Conservation (phyloP, 2,329 filamentous ascomycete genomes). For the Xylaria sp. region DNA sequence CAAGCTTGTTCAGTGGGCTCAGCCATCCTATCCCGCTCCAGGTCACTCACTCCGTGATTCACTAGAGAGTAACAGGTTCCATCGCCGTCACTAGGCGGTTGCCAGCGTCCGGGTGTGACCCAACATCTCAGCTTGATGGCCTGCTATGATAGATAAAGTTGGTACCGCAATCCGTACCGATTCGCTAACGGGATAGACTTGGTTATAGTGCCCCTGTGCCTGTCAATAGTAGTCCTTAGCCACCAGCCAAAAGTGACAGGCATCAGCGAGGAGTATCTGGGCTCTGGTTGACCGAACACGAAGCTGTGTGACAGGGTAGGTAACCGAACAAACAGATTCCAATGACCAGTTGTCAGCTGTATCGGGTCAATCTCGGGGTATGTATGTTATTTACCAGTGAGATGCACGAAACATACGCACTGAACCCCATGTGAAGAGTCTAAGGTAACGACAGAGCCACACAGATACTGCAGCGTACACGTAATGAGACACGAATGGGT, state of each 20-base stretch:
- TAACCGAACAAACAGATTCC: conserved; percentile 20
- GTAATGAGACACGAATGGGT: conserved; percentile 10
- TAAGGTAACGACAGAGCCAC: neutral
- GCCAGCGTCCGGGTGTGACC: conserved; percentile 34
- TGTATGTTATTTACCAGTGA: neutral
- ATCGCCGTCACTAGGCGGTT: conserved; percentile 28
- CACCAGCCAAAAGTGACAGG: conserved; percentile 25
- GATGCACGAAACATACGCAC: neutral
- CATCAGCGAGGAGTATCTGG: conserved; percentile 3
- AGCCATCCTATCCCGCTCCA: conserved; percentile 6
- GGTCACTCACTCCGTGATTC: conserved; percentile 19
- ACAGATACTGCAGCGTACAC: conserved; percentile 6
- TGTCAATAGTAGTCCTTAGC: conserved; percentile 32
- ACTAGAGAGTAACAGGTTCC: conserved; percentile 29
- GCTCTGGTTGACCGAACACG: conserved; percentile 4
- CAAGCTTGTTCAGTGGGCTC: conserved; percentile 37
- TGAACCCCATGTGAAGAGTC: neutral
- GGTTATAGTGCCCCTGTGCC: conserved; percentile 26
- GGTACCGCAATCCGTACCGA: conserved; percentile 32
- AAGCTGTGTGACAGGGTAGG: conserved; percentile 24
- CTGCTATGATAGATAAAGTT: conserved; percentile 27
- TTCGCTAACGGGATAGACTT: conserved; percentile 26
- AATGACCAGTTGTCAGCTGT: neutral
- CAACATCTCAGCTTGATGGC: conserved; percentile 31
- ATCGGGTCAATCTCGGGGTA: conserved; percentile 3